Conservation (phyloP, 2,329 filamentous ascomycete species). For the Rhinocladiella mackenziei region DNA sequence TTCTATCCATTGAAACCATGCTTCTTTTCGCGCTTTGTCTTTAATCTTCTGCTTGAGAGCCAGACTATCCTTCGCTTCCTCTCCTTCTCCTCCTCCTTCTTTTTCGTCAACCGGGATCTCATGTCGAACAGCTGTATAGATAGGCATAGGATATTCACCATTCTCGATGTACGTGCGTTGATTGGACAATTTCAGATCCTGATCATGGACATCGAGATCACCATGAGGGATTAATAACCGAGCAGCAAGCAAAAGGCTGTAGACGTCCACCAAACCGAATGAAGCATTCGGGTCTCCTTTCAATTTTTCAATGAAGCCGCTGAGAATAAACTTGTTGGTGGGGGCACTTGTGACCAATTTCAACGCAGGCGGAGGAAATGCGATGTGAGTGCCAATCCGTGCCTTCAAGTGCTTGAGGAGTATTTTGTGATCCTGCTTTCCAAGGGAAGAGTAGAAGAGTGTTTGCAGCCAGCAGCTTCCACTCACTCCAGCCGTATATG, state of each 20-base stretch:
- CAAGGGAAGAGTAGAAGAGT: conserved; percentile 77
- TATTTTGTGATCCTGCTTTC: conserved; percentile 61
- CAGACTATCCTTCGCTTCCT: conserved; percentile 33
- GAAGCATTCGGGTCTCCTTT: conserved; percentile 74
- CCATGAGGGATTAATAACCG: conserved; percentile 81
- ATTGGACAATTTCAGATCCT: conserved; percentile 86
- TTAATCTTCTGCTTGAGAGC: conserved; percentile 38
- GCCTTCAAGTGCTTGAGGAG: conserved; percentile 83
- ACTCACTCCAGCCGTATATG: conserved; percentile 92
- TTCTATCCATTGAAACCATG: conserved; percentile 99
- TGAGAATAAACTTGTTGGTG: conserved; percentile 86
- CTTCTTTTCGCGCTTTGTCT: conserved; percentile 55
- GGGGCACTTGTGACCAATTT: conserved; percentile 78
- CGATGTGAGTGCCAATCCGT: conserved; percentile 81
- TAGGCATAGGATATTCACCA: conserved; percentile 81
- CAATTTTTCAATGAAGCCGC: conserved; percentile 85
- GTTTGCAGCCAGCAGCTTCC: conserved; percentile 94
- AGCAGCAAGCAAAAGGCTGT: conserved; percentile 79
- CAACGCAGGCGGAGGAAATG: conserved; percentile 82
- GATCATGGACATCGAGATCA: conserved; percentile 69
- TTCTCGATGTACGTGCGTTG: conserved; percentile 71
- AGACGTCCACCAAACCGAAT: conserved; percentile 89
- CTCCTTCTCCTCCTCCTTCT: conserved; percentile 32
- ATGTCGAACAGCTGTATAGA: conserved; percentile 92
- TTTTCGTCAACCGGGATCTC: conserved; percentile 72